Evolutionary conservation across 805 yeast genomes (phyloP).

Genomic region (Jamesozyma rosinii): DNA sequence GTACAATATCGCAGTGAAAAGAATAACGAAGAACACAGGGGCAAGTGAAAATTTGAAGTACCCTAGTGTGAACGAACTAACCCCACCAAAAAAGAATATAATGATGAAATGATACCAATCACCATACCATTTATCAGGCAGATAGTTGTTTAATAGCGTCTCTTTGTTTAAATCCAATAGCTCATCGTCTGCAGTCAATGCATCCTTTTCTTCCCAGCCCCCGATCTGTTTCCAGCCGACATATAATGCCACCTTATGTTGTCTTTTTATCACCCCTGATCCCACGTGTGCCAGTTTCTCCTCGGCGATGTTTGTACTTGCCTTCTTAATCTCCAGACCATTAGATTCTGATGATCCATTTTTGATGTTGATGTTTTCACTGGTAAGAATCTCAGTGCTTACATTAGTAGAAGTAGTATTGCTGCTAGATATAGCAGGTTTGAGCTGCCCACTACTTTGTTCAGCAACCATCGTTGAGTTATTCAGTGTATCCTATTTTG

Average conservation of each 20-base stretch:
- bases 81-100: conserved; percentile 53
- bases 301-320: conserved; percentile 17
- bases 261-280: conserved; percentile 8
- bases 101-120: conserved; percentile 96
- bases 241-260: conserved; percentile 43
- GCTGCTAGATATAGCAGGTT: not conserved
- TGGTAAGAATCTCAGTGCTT: not conserved
- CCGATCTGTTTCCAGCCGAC: conserved; percentile 95
- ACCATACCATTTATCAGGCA: conserved; percentile 74
- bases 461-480: conserved; percentile 1
- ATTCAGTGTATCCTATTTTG: not conserved
- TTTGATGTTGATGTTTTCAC: not conserved
- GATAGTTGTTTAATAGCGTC: conserved; percentile 63
- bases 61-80: conserved; percentile 73
- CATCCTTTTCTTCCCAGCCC: conserved; percentile 68
- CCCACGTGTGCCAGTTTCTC: conserved; percentile 17
- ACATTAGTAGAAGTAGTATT: not conserved
- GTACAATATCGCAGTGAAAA: conserved; percentile 58
- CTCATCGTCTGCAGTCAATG: conserved; percentile 57
- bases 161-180: conserved; percentile 61
- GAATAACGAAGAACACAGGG: conserved; percentile 64
- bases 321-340: not conserved
- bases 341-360: not conserved
- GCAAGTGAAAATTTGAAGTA: conserved; percentile 68
- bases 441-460: not conserved